Conservation (phyloP, 2,329 filamentous ascomycete species). For the Cladosporium sp. region DNA sequence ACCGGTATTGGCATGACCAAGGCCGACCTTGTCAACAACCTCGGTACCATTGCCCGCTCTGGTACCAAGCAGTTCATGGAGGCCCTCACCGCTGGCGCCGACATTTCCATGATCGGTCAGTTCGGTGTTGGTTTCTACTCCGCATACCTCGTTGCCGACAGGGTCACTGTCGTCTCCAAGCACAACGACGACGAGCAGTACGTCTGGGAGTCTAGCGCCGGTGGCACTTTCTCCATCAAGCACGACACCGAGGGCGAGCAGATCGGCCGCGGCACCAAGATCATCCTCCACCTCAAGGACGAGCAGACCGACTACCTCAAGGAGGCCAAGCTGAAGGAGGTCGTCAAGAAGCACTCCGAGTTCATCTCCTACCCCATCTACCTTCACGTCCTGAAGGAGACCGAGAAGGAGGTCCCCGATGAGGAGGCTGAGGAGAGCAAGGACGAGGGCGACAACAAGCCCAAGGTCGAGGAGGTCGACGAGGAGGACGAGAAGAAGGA, state of each 20-base stretch:
- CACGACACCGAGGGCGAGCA: conserved; percentile 86
- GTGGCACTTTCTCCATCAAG: conserved; percentile 91
- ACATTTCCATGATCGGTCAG: conserved; percentile 99
- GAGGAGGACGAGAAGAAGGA: conserved; percentile 69
- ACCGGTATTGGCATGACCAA: conserved; percentile 99
- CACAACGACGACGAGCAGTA: conserved; percentile 99
- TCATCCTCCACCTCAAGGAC: conserved; percentile 98
- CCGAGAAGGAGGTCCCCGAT: conserved; percentile 95
- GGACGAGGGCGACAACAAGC: conserved; percentile 81
- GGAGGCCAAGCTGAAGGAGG: conserved; percentile 99
- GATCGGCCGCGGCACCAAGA: conserved; percentile 92
- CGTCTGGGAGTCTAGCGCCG: conserved; percentile 96
- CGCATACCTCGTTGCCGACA: conserved; percentile 97
- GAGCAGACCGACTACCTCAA: conserved; percentile 98
- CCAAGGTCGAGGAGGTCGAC: conserved; percentile 88
- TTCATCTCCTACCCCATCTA: conserved; percentile 99
- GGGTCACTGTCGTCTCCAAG: conserved; percentile 92
- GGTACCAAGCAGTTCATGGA: conserved; percentile 99
- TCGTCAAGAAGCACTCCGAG: conserved; percentile 99
- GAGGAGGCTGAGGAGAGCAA: conserved; percentile 74
- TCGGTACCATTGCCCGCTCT: conserved; percentile 97
- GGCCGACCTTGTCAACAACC: conserved; percentile 99
- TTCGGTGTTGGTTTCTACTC: conserved; percentile 99
- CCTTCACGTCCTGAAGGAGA: conserved; percentile 99
- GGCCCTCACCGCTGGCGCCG: conserved; percentile 93